Evolutionary conservation across 176 grass and related monocot genomes (phyloP).

Genomic region (Pharus latifolius): DNA sequence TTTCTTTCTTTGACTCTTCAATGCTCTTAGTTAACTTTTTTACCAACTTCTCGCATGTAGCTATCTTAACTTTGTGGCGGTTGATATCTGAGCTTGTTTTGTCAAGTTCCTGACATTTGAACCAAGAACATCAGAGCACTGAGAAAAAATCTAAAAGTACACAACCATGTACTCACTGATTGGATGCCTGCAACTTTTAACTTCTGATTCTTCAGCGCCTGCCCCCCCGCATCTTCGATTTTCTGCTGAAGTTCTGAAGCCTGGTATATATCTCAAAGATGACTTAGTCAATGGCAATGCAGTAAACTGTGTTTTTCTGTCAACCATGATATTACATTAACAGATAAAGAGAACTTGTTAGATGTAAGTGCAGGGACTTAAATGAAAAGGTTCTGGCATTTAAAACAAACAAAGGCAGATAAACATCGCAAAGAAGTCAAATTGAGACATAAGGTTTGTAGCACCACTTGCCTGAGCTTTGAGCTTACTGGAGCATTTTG

Average conservation of each 20-base stretch:
- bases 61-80: conserved; percentile 70
- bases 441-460: conserved; percentile 4
- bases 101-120: conserved; percentile 69
- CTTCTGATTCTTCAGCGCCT: conserved; percentile 85
- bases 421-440: background rate
- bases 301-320: background rate
- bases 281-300: background rate
- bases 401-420: background rate
- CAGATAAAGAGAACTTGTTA: background rate
- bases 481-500: conserved; percentile 76
- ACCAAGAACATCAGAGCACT: background rate
- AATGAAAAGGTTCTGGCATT: background rate
- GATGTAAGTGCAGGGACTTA: background rate
- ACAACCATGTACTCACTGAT: conserved; percentile 47
- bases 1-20: conserved; percentile 70
- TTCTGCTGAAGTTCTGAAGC: conserved; percentile 88
- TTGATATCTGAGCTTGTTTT: conserved; percentile 88
- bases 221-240: conserved; percentile 89
- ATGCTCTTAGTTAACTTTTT: conserved; percentile 61
- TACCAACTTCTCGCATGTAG: conserved; percentile 63
- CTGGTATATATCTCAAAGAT: conserved; percentile 26
- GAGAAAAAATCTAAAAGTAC: background rate
- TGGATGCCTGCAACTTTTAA: conserved; percentile 73
- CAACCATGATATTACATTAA: background rate
- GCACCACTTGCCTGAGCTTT: conserved; percentile 60